Conservation (phyloP, 495 filamentous ascomycete genomes). For the Podospora conica region DNA sequence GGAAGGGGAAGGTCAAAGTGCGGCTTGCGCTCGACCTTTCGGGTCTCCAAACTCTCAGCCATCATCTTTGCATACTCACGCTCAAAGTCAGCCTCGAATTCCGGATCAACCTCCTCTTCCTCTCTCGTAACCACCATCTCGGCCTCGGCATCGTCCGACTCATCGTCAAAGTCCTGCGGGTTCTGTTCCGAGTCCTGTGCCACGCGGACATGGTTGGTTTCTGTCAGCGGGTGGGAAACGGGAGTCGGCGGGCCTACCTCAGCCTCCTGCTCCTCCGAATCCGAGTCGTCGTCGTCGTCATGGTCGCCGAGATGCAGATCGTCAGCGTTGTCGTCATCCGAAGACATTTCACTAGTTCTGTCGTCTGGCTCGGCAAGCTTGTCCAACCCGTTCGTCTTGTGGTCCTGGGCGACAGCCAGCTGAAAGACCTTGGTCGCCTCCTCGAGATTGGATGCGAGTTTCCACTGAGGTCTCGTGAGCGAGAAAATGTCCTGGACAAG, state of each 20-base stretch:
- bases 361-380: conserved; percentile 63
- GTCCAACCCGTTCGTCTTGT: conserved; percentile 68
- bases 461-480: conserved; percentile 83
- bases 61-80: conserved; percentile 98
- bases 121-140: conserved; percentile 84
- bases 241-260: conserved; percentile 29
- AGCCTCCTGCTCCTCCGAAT: conserved; percentile 45
- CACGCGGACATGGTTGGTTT: conserved; percentile 12
- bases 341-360: conserved; percentile 54
- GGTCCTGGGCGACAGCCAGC: conserved; percentile 80
- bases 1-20: conserved; percentile 92
- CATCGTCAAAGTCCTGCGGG: conserved; percentile 46
- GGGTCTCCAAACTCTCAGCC: conserved; percentile 89
- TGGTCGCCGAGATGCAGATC: conserved; percentile 30
- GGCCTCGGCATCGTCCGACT: conserved; percentile 81
- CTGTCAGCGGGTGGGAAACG: neutral
- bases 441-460: conserved; percentile 68
- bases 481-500: conserved; percentile 89
- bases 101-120: conserved; percentile 86
- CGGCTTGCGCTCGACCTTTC: conserved; percentile 89
- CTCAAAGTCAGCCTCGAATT: conserved; percentile 94
- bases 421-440: conserved; percentile 82
- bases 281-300: conserved; percentile 38
- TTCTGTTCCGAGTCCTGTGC: conserved; percentile 38
- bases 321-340: conserved; percentile 59